Percentiles rank a stretch among this genome's conserved stretches.
These are phyloP conservation scores for Gaeumannomyces tritici DNA, from an alignment of 2,329 filamentous ascomycete species.

Conservation along the genomic window DNA sequence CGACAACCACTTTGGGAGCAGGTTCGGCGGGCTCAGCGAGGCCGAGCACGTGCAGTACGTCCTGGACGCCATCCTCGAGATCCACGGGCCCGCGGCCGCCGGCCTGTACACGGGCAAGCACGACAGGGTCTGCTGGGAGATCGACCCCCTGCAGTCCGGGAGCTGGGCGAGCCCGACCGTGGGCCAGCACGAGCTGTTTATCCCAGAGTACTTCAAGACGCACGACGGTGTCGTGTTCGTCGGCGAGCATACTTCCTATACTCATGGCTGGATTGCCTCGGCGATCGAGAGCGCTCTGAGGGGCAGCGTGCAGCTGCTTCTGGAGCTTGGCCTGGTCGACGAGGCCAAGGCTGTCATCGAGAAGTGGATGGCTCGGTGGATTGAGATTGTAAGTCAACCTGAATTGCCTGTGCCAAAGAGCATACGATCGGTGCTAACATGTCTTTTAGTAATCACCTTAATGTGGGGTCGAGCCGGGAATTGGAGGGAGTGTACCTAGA, in stretches of 20 bases:
- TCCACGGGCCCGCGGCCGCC: slow-evolving; percentile 51
- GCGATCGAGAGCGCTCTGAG: slow-evolving; percentile 60
- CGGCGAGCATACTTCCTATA: slow-evolving; percentile 61
- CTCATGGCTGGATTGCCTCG: slow-evolving; percentile 61
- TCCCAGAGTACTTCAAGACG: slow-evolving; percentile 65
- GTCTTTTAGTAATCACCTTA: background rate
- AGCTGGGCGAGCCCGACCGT: slow-evolving; percentile 52
- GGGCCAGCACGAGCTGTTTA: slow-evolving; percentile 59
- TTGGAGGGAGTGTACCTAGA: too few relatives aligned
- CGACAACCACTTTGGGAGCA: slow-evolving; percentile 26
- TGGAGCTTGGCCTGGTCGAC: slow-evolving; percentile 57
- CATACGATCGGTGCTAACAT: background rate
- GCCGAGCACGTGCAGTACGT: slow-evolving; percentile 53
- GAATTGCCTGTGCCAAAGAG: background rate
- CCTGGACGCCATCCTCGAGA: slow-evolving; percentile 55
- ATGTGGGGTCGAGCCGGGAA: background rate
- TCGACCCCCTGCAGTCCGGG: slow-evolving; percentile 52
- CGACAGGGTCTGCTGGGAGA: slow-evolving; percentile 55
- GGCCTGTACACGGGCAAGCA: slow-evolving; percentile 58
- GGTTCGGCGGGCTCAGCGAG: slow-evolving; percentile 38
- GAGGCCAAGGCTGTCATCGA: slow-evolving; percentile 56
- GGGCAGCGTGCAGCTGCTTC: slow-evolving; percentile 52
- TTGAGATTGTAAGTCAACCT: slow-evolving; percentile 27
- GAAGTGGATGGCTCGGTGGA: slow-evolving; percentile 63
- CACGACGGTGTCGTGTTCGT: slow-evolving; percentile 59